Base-by-base conservation (phyloP, 164 flowering plant genomes). In the Vitis cinerea region DNA sequence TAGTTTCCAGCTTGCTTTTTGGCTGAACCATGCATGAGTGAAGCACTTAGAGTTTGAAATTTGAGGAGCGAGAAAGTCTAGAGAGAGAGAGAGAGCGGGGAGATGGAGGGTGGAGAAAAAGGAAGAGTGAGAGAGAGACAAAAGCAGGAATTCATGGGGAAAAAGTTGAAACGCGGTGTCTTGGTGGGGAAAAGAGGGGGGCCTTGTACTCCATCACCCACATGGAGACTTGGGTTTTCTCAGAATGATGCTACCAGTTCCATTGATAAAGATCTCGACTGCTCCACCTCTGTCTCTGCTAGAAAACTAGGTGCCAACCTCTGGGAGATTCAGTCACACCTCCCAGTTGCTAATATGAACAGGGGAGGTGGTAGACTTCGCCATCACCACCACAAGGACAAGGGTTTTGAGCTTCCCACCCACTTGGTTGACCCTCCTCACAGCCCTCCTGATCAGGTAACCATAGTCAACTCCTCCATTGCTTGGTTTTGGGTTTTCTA, bases 281-380 rank as follows among this genome's bases (percentile, higher is more conserved):
- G 54, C 51, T 68, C 69, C 16, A 19, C 76, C 54, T 60, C 78
- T 0, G 77, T 83, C 55, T 89, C 96, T 78, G 93, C 93, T 5
- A 84, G 94, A 69, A 88, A 85, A 77, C 89, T 93, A 23, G 87
- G 82, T 54, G 90, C 94, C 6, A 84, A 63, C 59, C 86, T 93
- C 56, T 88, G 94, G 97, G 93, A 89, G 73, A 50, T 82, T 75
- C 78, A 69, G 50, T 65, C 77, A 52, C 66, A 67, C 30, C 54
- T 59, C 12, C 76, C 82, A 23, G 65, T 74, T 70, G 47, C 74
- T 60, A 73, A 68, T 50, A 87, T 81, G 89, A 72, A 54, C 68
- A 77, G 75, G 23, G 57, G 2, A 64, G 72, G 64, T 29, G 72
- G 68, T 13, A 80, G 76, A 59, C 73, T 55, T 62, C 80, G 82